phyloP scores from a whole-genome alignment of 2,329 filamentous ascomycete genomes.

The Nannizziopsis barbatae region DNA sequence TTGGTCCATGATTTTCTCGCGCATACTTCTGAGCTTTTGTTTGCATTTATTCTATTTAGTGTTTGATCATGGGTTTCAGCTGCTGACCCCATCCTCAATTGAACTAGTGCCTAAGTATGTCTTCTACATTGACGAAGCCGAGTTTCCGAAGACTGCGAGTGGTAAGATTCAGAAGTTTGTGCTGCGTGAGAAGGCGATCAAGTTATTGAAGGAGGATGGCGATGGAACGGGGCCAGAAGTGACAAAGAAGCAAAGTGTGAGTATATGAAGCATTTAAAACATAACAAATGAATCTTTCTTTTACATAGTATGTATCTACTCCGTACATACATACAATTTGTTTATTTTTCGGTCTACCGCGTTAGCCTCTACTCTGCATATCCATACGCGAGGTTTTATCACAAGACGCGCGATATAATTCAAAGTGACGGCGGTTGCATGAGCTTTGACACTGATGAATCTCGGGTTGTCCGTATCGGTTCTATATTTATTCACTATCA shows the following conservation, averaged over 20 bases:
- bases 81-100: slow-evolving; percentile 2
- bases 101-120: slow-evolving; percentile 64
- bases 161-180: slow-evolving; percentile 97
- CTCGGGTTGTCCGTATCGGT: no score
- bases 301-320: no score
- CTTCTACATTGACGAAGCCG: slow-evolving; percentile 58
- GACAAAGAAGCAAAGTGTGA: not conserved
- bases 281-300: no score
- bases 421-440: no score
- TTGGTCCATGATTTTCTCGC: not conserved
- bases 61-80: not conserved
- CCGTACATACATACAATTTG: no score
- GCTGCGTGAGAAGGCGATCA: slow-evolving; percentile 55
- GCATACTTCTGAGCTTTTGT: not conserved
- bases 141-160: slow-evolving; percentile 90
- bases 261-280: no score
- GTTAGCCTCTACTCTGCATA: no score
- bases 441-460: no score
- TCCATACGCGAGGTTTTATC: not conserved
- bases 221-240: not conserved
- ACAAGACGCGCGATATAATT: no score
- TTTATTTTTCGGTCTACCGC: no score
- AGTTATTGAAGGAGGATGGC: slow-evolving; percentile 34
- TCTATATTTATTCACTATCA: no score
- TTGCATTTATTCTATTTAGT: not conserved